Base-by-base conservation (phyloP, 2,329 filamentous ascomycete species). In the Moelleriella libera region DNA sequence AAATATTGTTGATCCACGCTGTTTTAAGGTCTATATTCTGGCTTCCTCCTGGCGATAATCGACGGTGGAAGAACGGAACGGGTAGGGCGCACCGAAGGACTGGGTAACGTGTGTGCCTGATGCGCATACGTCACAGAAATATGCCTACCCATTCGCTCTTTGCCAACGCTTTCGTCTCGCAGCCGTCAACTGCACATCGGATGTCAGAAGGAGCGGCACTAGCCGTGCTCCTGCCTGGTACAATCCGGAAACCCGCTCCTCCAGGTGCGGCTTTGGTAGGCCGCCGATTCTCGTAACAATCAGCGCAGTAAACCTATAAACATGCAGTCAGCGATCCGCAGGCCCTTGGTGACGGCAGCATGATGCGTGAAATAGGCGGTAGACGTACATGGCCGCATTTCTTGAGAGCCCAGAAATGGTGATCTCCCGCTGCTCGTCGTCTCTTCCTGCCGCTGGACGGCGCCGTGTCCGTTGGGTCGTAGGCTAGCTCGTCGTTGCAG, bases 331-430 rank as follows among this genome's bases (percentile, higher is more conserved):
- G 21, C 21, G 21, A 21, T 21, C 21, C 21, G 21, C 21, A 21
- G 21, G 21, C 21, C 21, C 21, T 21, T 21, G 21, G 21, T 21
- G 21, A 21, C 21, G 21, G 21, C 21, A 21, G 21, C 21, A 21
- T 21, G 21, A 21, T 21, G 21, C 21, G 21, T 21, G 21, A 21
- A 21, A 21, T 21, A 21, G 21, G 2, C 21, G 21, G 21, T 21
- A 29, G 31, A 62, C 72, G 59, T 75, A 97, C 92, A 68, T 98
- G 92, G 53, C 92, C 92, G 62, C 92, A 98, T 46, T 75, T 75
- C 64, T 89, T 95, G 37, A 92, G 74, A 1, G 92, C 83, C 88
- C 89, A 97, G 52, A 97, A 90, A 57, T 95, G 85, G 59, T 86
- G 82, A 64, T 94, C 88, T 28, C 72, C 74, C 6, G 69, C 64